Base-by-base conservation (phyloP, 306 rosid species). In the Inga laurina region DNA sequence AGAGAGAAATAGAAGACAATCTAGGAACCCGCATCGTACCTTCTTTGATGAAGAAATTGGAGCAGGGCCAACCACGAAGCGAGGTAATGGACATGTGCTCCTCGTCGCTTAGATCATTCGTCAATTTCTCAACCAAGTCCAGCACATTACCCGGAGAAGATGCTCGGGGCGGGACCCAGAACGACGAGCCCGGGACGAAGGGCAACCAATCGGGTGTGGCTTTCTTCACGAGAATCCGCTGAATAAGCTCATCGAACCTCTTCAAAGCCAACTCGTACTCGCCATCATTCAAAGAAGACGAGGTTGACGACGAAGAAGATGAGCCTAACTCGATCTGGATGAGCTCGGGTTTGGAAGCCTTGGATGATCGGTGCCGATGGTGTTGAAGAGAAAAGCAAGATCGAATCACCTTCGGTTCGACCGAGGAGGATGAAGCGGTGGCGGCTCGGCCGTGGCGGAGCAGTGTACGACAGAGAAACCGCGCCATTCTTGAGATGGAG, bases 201-300 rank as follows among this genome's bases (percentile, higher is more conserved):
- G 97, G 97, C 10, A 93, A 87, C 97, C 97, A 93, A 83, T 93
- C 90, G 0, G 94, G 97, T 0, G 94, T 91, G 21, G 90, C 82
- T 57, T 78, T 90, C 85, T 57, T 84, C 34, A 93, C 90, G 5
- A 93, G 65, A 66, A 91, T 59, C 68, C 82, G 82, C 64, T 90
- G 90, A 7, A 91, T 84, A 39, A 89, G 54, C 49, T 93, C 93
- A 27, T 88, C 93, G 2, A 93, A 78, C 78, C 68, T 88, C 90
- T 83, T 86, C 14, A 90, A 70, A 54, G 90, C 89, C 61, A 83
- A 44, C 81, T 87, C 97, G 14, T 76, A 79, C 14, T 88, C 92
- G 9, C 84, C 44, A 2, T 43, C 85, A 8, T 81, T 30, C 62
- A 68, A 66, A 2, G 78, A 37, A 16, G 81, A 52, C 15, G 85